phyloP scores from a whole-genome alignment of 192 early-diverging fungal species.

The Obelidium mucronatum region DNA sequence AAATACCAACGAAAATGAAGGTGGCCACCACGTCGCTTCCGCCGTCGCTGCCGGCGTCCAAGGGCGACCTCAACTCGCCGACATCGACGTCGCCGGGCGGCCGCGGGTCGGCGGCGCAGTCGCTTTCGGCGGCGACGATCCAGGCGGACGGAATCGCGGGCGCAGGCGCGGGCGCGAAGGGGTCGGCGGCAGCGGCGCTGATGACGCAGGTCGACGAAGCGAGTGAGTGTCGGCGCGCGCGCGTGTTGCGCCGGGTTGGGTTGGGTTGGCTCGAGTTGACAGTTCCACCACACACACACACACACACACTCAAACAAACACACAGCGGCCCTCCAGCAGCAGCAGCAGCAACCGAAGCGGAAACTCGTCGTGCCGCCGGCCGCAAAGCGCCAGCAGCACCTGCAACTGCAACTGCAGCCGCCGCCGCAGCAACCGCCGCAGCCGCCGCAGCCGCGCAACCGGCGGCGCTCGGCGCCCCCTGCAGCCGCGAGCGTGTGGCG shows the following conservation, averaged over 20 bases:
- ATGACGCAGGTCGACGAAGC: constrained; percentile 18
- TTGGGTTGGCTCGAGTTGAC: too few relatives aligned
- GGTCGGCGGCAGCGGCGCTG: background rate
- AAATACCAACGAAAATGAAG: too few relatives aligned
- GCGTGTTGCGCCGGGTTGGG: too few relatives aligned
- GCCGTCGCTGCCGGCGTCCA: background rate
- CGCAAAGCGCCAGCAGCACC: constrained; percentile 9
- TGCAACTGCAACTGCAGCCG: background rate
- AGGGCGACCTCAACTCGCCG: background rate
- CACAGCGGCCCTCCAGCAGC: too few relatives aligned
- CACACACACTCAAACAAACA: background rate
- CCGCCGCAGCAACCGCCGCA: background rate
- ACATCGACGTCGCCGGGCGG: background rate
- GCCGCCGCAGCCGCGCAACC: background rate
- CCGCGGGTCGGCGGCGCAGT: background rate
- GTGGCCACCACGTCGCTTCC: background rate
- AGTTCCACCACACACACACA: background rate
- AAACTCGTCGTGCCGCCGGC: constrained; percentile 3
- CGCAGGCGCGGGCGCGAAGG: background rate
- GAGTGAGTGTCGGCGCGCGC: too few relatives aligned
- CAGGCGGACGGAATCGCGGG: too few relatives aligned
- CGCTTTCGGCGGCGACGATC: background rate
- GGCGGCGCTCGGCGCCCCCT: background rate
- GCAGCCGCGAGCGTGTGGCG: too few relatives aligned
- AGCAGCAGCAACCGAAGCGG: too few relatives aligned